Evolutionary conservation across 345 rosid species (phyloP), one percentile per base, ranked within the genome.

Genomic region (Arabis hirsuta): DNA sequence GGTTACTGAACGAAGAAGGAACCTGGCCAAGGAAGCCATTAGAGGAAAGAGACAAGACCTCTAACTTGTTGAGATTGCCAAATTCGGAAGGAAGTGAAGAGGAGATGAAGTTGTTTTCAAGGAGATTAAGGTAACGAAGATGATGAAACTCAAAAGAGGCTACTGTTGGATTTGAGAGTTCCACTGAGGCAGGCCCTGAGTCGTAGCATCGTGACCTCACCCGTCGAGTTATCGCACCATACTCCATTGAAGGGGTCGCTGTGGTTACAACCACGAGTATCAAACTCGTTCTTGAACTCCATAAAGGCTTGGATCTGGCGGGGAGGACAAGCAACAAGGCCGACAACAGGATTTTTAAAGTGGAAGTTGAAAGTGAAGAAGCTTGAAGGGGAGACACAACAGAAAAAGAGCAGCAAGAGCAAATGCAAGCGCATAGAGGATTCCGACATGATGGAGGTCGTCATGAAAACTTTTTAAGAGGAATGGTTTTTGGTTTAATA

Each of bases 61-160:
- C 55, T 62, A 73, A 22, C 0, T 5, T 63, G 12, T 54, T 38
- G 16, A 72, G 70, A 13, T 62, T 43, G 19, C 70, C 45, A 3
- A 72, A 22, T 12, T 51, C 38, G 2, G 62, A 72, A 24, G 54
- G 69, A n/a, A 72, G 7, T 31, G 67, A 19, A 62, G 76, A 72
- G 32, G 52, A 53, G 1, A 11, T 29, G 76, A 72, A 62, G 44
- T 53, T 53, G 76, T 67, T 67, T 42, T 5, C 0, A 29, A 44
- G 43, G 13, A 67, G 53, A 29, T 19, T 2, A 5, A 67, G 72
- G 62, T 9, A 32, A 14, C 63, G 53, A 6, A 67, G 72, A 26
- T 67, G 44, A 12, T 55, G 54, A 9, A 67, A 12, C 2, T 3
- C 2, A n/a, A 67, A 67, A 31, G 16, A 67, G 72, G 62, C 70